Conservation (phyloP, 1,284 basidiomycete genomes). For the Termitomyces sp. region DNA sequence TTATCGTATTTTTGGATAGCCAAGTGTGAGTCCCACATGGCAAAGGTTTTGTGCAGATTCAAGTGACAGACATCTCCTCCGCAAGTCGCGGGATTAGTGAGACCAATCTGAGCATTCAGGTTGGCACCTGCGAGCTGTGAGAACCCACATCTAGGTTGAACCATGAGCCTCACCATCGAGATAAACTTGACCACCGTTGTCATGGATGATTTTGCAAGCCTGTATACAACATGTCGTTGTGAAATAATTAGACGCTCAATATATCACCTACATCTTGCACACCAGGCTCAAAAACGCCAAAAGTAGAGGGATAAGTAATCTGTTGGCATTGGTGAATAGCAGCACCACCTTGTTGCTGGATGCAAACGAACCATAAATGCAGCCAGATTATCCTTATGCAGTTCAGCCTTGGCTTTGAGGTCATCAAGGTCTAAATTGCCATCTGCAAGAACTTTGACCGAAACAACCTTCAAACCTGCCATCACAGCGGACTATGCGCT, state of each 20-base stretch:
- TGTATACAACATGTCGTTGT: constrained; percentile 20
- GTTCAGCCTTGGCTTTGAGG: constrained; percentile 81
- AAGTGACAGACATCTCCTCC: constrained; percentile 98
- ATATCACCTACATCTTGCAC: constrained; percentile 60
- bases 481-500: constrained; percentile 80
- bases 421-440: constrained; percentile 90
- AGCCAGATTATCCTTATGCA: constrained; percentile 88
- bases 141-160: not conserved
- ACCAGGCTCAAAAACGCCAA: constrained; percentile 94
- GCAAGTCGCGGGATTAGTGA: constrained; percentile 93
- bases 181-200: constrained; percentile 96
- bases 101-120: constrained; percentile 91
- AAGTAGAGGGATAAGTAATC: constrained; percentile 95
- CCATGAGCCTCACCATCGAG: constrained; percentile 63
- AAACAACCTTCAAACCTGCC: constrained; percentile 95
- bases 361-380: constrained; percentile 82
- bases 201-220: constrained; percentile 92
- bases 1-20: not conserved
- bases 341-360: not conserved
- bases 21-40: constrained; percentile 52
- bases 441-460: constrained; percentile 84
- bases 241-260: not conserved
- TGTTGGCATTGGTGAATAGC: constrained; percentile 22
- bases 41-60: constrained; percentile 96
- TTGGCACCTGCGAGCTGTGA: constrained; percentile 60